Evolutionary conservation across 1,284 basidiomycete species (phyloP), one percentile per base, ranked within the genome.

Genomic region (Prillingera fragicola): DNA sequence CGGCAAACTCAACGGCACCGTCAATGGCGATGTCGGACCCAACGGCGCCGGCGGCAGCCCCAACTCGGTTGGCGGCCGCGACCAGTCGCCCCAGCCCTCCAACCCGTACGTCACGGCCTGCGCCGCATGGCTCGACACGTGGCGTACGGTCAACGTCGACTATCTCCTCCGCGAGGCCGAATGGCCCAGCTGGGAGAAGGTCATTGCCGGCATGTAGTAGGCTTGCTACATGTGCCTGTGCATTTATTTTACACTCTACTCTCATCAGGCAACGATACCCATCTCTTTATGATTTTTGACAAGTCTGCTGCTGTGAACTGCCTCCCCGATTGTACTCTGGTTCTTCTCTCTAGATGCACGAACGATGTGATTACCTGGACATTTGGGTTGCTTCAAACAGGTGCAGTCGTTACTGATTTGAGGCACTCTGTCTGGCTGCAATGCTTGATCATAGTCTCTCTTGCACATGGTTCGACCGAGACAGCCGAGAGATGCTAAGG

Each of bases 161-260:
- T 51, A 55, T 17, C 41, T 68, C 41, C 31, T 68, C 28, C 51
- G 55, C 25, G 63, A 68, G 32, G 60, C 65, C 12, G 57, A 68
- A 41, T 63, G 62, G 62, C 43, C 38, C 12, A 48, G 47, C 22
- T 65, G 63, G 63, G 61, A 63, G 34, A 58, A 52, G 49, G 50
- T 65, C 22, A 46, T 62, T n/a, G 46, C 50, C 9, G 52, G 50
- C 18, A 65, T 65, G 63, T 62, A 43, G 21, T 21, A 12, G 19
- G 9, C n/a, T 18, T 18, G 27, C 14, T n/a, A n/a, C n/a, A n/a
- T n/a, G n/a, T n/a, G n/a, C n/a, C n/a, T n/a, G n/a, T n/a, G n/a
- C n/a, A n/a, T n/a, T n/a, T n/a, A n/a, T n/a, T n/a, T n/a, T n/a
- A n/a, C n/a, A n/a, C n/a, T n/a, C n/a, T n/a, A n/a, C n/a, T n/a